Percentiles rank a stretch among this genome's conserved stretches.
Evolutionary conservation across 108 stramenopile genomes (phyloP).

Genomic region (Nitzschia sp.): DNA sequence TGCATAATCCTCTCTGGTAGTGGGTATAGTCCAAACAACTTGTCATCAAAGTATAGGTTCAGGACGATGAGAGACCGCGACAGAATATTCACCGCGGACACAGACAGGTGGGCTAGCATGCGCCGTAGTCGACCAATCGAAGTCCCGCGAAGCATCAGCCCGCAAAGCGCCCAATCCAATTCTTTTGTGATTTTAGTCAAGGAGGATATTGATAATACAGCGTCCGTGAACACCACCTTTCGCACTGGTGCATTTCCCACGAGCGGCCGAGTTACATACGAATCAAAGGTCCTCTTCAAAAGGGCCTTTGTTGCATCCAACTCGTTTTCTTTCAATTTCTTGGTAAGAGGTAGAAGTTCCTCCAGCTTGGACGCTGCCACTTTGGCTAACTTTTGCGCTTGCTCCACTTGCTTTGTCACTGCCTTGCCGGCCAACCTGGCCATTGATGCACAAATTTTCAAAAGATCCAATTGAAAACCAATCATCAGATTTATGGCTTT

Average conservation of each 20-base stretch:
- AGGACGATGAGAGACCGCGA: slow-evolving; percentile 71
- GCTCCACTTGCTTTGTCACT: slow-evolving; percentile 23
- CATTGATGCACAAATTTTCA: slow-evolving; percentile 18
- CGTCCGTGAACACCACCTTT: slow-evolving; percentile 45
- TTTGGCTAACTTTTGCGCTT: slow-evolving; percentile 18
- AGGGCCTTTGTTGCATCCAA: slow-evolving; percentile 14
- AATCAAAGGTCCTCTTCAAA: slow-evolving; percentile 60
- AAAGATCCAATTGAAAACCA: slow-evolving; percentile 25
- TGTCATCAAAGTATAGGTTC: slow-evolving; percentile 85
- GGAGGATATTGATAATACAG: slow-evolving; percentile 36
- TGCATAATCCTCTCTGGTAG: slow-evolving; percentile 51
- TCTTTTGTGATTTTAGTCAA: slow-evolving; percentile 48
- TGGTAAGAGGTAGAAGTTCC: slow-evolving; percentile 8
- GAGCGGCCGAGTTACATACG: slow-evolving; percentile 68
- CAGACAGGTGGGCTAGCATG: slow-evolving; percentile 55
- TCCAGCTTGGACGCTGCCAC: slow-evolving; percentile 16
- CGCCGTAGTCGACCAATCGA: slow-evolving; percentile 57
- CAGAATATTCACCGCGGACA: slow-evolving; percentile 61
- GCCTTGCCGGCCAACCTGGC: slow-evolving; percentile 23
- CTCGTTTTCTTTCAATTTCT: slow-evolving; percentile 7
- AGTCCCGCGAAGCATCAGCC: slow-evolving; percentile 51
- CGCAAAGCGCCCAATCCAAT: slow-evolving; percentile 71
- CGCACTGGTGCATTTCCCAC: slow-evolving; percentile 80
- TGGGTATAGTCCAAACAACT: slow-evolving; percentile 67
- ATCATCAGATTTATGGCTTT: slow-evolving; percentile 16